Evolutionary conservation across 768 basidiomycete genomes (phyloP), one percentile per base, ranked within the genome.

Genomic region (Rhodocollybia butyracea): DNA sequence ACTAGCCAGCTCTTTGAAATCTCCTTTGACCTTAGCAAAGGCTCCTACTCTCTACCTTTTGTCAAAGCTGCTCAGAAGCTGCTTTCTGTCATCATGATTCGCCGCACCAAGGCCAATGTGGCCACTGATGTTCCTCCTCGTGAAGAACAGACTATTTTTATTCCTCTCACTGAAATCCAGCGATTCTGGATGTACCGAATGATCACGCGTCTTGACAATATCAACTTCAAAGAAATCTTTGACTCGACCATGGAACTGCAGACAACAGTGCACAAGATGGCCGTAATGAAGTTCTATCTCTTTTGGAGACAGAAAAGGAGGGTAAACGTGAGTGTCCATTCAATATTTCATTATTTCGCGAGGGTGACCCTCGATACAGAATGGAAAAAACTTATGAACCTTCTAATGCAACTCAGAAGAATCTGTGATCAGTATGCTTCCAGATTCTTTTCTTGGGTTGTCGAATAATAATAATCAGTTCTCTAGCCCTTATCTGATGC

Each of bases 391-490:
- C 70, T 85, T 41, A 83, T 83, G 79, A 86, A 86, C 65, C 72
- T 89, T n/a, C 65, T 89, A 43, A 79, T 89, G 74, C 86, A 89
- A 66, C 71, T 89, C 11, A 76, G 86, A 42, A 80, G 81, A 72
- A 78, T 86, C 46, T 89, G 87, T 66, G 85, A 86, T 61, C 87
- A 89, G 80, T 83, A 59, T 30, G 81, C n/a, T n/a, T n/a, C n/a
- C n/a, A n/a, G n/a, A n/a, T n/a, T n/a, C n/a, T n/a, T n/a, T n/a
- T n/a, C n/a, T n/a, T n/a, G n/a, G n/a, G n/a, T n/a, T n/a, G n/a
- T n/a, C n/a, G n/a, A n/a, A n/a, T n/a, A n/a, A n/a, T n/a, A n/a
- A n/a, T n/a, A n/a, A n/a, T n/a, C n/a, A n/a, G n/a, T n/a, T n/a
- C n/a, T n/a, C n/a, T 43, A 43, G 41, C 27, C 41, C 41, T 43